A percentile compares a stretch with the other conserved stretches of the same genome.
phyloP scores from a whole-genome alignment of 768 basidiomycete species.

The Boletus rex-veris region DNA sequence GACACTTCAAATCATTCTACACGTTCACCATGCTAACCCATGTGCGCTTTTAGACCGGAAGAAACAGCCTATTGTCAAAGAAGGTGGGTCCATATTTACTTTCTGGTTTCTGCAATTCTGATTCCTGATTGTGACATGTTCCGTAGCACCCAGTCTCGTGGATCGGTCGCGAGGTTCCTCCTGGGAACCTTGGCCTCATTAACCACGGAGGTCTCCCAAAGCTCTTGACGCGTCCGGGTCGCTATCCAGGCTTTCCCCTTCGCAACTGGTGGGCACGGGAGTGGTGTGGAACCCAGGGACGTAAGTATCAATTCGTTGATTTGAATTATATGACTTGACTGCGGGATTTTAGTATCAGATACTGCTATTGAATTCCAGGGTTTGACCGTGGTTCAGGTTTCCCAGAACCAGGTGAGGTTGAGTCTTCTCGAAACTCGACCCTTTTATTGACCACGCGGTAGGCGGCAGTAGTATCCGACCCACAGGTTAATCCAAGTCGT shows the following conservation, averaged over 20 bases:
- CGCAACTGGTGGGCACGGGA: conserved; percentile 82
- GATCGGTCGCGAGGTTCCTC: conserved; percentile 68
- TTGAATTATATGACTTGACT: background rate
- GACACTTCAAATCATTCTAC: background rate
- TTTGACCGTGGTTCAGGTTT: conserved; percentile 81
- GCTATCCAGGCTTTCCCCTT: conserved; percentile 72
- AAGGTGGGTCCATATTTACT: conserved; percentile 39
- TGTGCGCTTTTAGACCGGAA: conserved; percentile 39
- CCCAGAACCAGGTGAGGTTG: conserved; percentile 63
- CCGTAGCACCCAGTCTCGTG: conserved; percentile 56
- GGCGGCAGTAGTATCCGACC: conserved; percentile 74
- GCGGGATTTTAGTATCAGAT: conserved; percentile 57
- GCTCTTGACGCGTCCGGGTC: conserved; percentile 67
- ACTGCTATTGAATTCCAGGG: conserved; percentile 80
- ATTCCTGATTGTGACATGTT: background rate
- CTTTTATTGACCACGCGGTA: conserved; percentile 6
- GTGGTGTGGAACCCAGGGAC: conserved; percentile 66
- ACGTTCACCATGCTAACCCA: conserved; percentile 2
- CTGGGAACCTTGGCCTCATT: conserved; percentile 70
- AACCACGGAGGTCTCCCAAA: conserved; percentile 83
- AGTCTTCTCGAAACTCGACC: background rate
- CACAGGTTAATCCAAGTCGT: conserved; percentile 37
- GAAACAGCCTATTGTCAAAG: conserved; percentile 55
- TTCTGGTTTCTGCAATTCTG: background rate
- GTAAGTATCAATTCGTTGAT: conserved; percentile 39